Evolutionary conservation across 306 rosid species (phyloP).

Genomic region (Begonia fuchsioides): DNA sequence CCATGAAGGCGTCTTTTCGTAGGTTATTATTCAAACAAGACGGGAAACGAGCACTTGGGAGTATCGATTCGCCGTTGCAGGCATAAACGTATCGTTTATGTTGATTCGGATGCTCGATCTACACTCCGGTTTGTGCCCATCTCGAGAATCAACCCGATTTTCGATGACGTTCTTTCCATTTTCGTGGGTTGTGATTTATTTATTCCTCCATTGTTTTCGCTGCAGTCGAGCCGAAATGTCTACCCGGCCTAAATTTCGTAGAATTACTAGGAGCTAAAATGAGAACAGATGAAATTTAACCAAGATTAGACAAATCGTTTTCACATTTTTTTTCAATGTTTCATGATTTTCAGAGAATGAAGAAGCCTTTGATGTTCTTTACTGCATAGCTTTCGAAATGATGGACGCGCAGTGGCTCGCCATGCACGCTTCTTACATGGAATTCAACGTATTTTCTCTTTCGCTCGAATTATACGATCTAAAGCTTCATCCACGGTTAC

Average conservation of each 20-base stretch:
- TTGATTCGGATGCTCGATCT: slow-evolving; percentile 83
- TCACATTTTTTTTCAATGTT: not conserved
- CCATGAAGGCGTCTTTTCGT: slow-evolving; percentile 81
- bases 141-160: not conserved
- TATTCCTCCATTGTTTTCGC: slow-evolving; percentile 1
- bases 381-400: slow-evolving; percentile 85
- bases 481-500: no score
- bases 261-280: slow-evolving; percentile 67
- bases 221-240: slow-evolving; percentile 68
- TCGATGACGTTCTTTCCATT: not conserved
- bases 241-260: slow-evolving; percentile 68
- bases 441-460: slow-evolving; percentile 55
- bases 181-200: not conserved
- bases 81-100: slow-evolving; percentile 82
- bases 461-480: slow-evolving; percentile 1
- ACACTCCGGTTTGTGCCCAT: slow-evolving; percentile 35
- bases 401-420: slow-evolving; percentile 98
- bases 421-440: slow-evolving; percentile 88
- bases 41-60: slow-evolving; percentile 85
- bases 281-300: not conserved
- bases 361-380: slow-evolving; percentile 68
- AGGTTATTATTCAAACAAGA: slow-evolving; percentile 74
- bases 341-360: slow-evolving; percentile 51
- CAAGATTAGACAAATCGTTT: slow-evolving; percentile 5
- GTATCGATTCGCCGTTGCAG: slow-evolving; percentile 95